Percentiles rank a stretch among this genome's conserved stretches.
These are phyloP conservation scores for Ceratobasidium sp. DNA, from an alignment of 1,284 basidiomycete genomes.

Conservation along the genomic window DNA sequence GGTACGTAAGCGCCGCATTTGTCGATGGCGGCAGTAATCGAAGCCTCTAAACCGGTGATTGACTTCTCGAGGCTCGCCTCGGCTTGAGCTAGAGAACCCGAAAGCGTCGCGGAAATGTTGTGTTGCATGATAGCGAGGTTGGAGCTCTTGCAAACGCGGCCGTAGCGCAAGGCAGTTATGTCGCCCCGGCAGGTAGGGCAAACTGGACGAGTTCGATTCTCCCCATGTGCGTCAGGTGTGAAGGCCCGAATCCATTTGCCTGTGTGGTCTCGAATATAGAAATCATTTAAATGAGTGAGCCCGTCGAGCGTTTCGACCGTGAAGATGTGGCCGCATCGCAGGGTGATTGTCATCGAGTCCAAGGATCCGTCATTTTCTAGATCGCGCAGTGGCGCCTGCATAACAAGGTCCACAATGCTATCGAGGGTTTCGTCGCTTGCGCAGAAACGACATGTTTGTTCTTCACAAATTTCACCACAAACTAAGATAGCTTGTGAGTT, in stretches of 20 bases:
- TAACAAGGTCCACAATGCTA: constrained; percentile 70
- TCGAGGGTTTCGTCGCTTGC: constrained; percentile 59
- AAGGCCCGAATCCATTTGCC: constrained; percentile 6
- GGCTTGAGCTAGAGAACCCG: constrained; percentile 8
- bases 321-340: constrained; percentile 75
- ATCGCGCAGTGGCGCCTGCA: constrained; percentile 67
- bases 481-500: constrained; percentile 59
- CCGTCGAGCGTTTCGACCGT: constrained; percentile 80
- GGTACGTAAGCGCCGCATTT: neutral
- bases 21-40: neutral
- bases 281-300: constrained; percentile 65
- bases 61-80: neutral
- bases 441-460: constrained; percentile 72
- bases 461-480: constrained; percentile 74
- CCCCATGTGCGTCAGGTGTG: neutral
- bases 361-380: constrained; percentile 56
- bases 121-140: constrained; percentile 73
- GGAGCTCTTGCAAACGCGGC: constrained; percentile 72
- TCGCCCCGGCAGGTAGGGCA: constrained; percentile 70
- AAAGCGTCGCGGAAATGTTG: constrained; percentile 64
- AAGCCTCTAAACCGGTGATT: neutral
- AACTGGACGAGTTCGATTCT: constrained; percentile 57
- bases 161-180: constrained; percentile 69
- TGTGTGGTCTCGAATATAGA: constrained; percentile 59
- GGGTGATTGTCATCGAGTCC: constrained; percentile 67